These are phyloP conservation scores for Carex littledalei DNA, from an alignment of 176 grass and related monocot species.

Conservation along the genomic window DNA sequence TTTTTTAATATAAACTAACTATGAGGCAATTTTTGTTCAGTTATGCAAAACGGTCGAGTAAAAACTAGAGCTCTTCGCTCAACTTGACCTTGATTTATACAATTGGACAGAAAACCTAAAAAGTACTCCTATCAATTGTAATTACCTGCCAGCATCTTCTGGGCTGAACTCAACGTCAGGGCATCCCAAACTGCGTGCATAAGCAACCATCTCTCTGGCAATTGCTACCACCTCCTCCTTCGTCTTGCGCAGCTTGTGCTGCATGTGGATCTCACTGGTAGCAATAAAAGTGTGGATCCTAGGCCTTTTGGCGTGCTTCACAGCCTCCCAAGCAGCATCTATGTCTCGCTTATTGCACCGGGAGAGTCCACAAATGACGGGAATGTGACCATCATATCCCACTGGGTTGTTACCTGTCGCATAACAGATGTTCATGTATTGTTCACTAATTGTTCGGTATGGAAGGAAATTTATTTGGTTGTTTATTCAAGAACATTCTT, in stretches of 20 bases:
- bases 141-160: conserved; percentile 82
- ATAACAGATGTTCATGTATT: background rate
- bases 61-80: background rate
- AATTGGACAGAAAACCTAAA: background rate
- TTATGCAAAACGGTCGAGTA: background rate
- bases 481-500: background rate
- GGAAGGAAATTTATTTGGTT: background rate
- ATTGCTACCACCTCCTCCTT: conserved; percentile 58
- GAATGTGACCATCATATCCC: conserved; percentile 49
- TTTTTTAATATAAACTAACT: too few species aligned
- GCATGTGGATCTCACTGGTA: conserved; percentile 83
- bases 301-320: conserved; percentile 52
- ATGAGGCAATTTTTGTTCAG: background rate
- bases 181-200: conserved; percentile 70
- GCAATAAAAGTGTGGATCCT: conserved; percentile 85
- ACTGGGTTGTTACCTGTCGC: conserved; percentile 27
- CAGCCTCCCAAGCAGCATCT: conserved; percentile 88
- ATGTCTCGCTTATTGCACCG: conserved; percentile 75
- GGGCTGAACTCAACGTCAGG: conserved; percentile 76
- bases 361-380: conserved; percentile 61
- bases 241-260: conserved; percentile 57
- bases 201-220: conserved; percentile 68
- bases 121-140: background rate
- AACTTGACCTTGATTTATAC: background rate
- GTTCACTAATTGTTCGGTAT: background rate